Evolutionary conservation across 176 grass and related monocot species (phyloP), one percentile per base, ranked within the genome.

Genomic region (Carex littledalei): DNA sequence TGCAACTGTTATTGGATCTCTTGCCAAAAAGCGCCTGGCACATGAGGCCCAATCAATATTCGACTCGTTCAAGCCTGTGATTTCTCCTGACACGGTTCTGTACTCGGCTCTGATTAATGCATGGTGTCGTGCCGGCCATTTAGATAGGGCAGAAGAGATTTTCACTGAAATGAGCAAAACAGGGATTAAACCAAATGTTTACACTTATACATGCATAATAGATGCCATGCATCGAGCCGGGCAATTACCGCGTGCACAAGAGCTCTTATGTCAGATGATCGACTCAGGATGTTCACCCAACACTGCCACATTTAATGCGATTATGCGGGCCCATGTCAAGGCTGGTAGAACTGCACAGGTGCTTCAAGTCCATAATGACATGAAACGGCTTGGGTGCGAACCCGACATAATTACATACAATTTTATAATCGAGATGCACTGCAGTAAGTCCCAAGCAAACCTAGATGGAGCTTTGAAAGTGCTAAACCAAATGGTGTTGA

Each of bases 391-490:
- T 1, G 87, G 88, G 7, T 98, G 92, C 1, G 89, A 95, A 47
- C 95, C 95, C 0, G 93, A 98, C 55, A 81, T 95, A 45, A 98
- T 98, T 54, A 98, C 95, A n/a, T 98, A 95, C 91, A 98, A 98
- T 58, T 93, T 95, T 69, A 63, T 98, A 81, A 92, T 98, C 7
- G 93, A 98, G 71, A 87, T 88, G 0, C 91, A 98, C 62, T 98
- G 95, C 2, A 71, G 88, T 41, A 98, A 95, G 84, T 89, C 86
- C 17, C 95, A 95, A 85, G 84, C 74, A 58, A 98, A 98, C 47
- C 89, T 98, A 64, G 89, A 93, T 80, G 95, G 93, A 10, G 95
- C 93, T 0, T 54, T 89, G 84, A 98, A 95, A 82, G 24, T 98
- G 39, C 92, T 95, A 11, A 89, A 89, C 10, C 92, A 90, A 68